Conservation (phyloP, 768 basidiomycete species). For the Zangia roseola region DNA sequence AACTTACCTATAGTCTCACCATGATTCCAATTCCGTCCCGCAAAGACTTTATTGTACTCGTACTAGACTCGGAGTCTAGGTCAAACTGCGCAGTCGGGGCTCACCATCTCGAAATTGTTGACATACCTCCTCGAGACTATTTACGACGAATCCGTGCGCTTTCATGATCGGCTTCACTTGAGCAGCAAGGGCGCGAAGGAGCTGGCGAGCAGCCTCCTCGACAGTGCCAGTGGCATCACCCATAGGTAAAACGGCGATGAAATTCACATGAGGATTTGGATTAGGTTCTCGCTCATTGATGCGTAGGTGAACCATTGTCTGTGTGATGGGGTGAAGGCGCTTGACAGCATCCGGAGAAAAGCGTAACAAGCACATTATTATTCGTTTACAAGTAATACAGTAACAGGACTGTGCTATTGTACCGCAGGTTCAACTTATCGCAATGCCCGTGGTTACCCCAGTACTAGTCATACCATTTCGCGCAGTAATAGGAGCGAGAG, state of each 20-base stretch:
- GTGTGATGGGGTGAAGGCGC: not conserved
- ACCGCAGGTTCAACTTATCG: slow-evolving; percentile 14
- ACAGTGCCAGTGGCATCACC: slow-evolving; percentile 40
- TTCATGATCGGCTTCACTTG: slow-evolving; percentile 87
- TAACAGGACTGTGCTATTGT: no score
- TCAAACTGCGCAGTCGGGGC: not conserved
- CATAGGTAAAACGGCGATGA: slow-evolving; percentile 59
- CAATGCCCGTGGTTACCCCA: slow-evolving; percentile 18
- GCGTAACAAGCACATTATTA: not conserved
- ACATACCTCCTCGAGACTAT: slow-evolving; percentile 79
- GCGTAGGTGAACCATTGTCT: slow-evolving; percentile 63
- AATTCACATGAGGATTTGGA: slow-evolving; percentile 77
- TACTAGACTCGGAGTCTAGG: slow-evolving; percentile 55
- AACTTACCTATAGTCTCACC: slow-evolving; percentile 72
- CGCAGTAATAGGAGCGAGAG: slow-evolving; percentile 34
- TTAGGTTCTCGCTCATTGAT: slow-evolving; percentile 67
- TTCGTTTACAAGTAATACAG: no score
- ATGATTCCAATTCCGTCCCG: slow-evolving; percentile 81
- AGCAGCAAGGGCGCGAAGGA: slow-evolving; percentile 76
- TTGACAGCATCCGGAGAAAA: not conserved
- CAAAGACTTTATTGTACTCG: slow-evolving; percentile 74
- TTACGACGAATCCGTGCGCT: slow-evolving; percentile 68
- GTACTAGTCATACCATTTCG: slow-evolving; percentile 25
- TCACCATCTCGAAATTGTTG: not conserved
- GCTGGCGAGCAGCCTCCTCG: slow-evolving; percentile 65